Conservation (phyloP, 2,329 filamentous ascomycete species). For the Fusarium clavum region DNA sequence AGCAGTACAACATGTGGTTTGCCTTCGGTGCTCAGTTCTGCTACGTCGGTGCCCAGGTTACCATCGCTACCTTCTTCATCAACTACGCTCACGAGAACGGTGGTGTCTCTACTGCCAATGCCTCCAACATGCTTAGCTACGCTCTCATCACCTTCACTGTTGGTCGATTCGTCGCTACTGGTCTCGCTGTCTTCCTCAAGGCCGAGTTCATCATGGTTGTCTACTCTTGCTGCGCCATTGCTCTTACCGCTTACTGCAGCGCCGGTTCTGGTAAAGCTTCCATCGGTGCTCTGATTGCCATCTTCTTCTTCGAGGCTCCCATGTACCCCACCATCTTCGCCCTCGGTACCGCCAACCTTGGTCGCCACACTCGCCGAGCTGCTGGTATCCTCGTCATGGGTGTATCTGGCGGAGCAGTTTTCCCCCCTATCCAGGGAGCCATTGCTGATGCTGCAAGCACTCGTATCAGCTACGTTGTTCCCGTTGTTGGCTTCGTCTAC, state of each 20-base stretch:
- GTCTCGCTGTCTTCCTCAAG: constrained; percentile 75
- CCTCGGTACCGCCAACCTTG: constrained; percentile 78
- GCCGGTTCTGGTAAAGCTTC: constrained; percentile 57
- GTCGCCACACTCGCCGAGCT: constrained; percentile 80
- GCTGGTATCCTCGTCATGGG: constrained; percentile 77
- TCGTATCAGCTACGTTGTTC: constrained; percentile 42
- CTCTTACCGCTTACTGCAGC: constrained; percentile 63
- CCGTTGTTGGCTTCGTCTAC: constrained; percentile 42
- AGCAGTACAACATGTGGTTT: constrained; percentile 81
- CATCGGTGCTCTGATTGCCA: constrained; percentile 74
- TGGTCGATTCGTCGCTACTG: constrained; percentile 73
- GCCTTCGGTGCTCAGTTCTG: constrained; percentile 81
- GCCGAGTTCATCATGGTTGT: constrained; percentile 76
- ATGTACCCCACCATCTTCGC: constrained; percentile 86
- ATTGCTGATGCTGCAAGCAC: constrained; percentile 42
- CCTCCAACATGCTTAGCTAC: constrained; percentile 76
- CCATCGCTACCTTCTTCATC: constrained; percentile 76
- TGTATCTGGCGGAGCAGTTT: constrained; percentile 74
- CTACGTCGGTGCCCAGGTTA: constrained; percentile 79
- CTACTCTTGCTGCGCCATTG: constrained; percentile 72
- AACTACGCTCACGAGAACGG: constrained; percentile 75
- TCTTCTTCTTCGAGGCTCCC: constrained; percentile 82
- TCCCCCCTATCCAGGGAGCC: constrained; percentile 38
- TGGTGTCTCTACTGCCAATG: constrained; percentile 59
- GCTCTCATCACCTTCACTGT: constrained; percentile 80